Conservation (phyloP, 441 rosid species). For the Pelargonium exstipulatum region DNA sequence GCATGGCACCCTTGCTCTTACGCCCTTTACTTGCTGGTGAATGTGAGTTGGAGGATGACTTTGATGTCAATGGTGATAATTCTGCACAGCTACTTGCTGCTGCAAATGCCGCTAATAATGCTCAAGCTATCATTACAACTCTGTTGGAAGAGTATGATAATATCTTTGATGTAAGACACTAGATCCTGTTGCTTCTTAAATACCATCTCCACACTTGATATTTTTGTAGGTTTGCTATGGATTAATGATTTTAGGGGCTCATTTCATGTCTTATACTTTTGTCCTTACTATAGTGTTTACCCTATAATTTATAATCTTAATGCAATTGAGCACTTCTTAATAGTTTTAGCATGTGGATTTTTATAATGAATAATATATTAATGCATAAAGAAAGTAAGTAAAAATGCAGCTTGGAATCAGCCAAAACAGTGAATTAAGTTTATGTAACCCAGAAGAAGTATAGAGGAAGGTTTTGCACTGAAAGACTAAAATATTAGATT, state of each 20-base stretch:
- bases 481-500: too few species aligned
- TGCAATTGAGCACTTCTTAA: too few species aligned
- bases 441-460: too few species aligned
- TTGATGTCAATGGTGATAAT: constrained; percentile 74
- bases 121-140: constrained; percentile 81
- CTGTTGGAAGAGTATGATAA: constrained; percentile 88
- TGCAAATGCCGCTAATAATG: constrained; percentile 96
- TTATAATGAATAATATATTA: too few species aligned
- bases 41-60: constrained; percentile 91
- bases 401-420: too few species aligned
- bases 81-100: constrained; percentile 99
- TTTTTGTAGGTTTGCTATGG: constrained; percentile 13
- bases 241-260: constrained; percentile 4
- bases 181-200: constrained; percentile 5
- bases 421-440: too few species aligned
- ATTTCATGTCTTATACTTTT: neutral
- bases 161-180: constrained; percentile 75
- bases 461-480: too few species aligned
- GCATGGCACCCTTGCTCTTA: constrained; percentile 98
- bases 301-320: too few species aligned
- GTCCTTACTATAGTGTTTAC: too few species aligned
- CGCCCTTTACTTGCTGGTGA: constrained; percentile 94
- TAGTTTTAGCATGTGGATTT: too few species aligned
- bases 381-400: too few species aligned
- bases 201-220: neutral